Percentiles rank a stretch among this genome's conserved stretches.
phyloP scores from a whole-genome alignment of 768 basidiomycete genomes.

The Russula earlei region DNA sequence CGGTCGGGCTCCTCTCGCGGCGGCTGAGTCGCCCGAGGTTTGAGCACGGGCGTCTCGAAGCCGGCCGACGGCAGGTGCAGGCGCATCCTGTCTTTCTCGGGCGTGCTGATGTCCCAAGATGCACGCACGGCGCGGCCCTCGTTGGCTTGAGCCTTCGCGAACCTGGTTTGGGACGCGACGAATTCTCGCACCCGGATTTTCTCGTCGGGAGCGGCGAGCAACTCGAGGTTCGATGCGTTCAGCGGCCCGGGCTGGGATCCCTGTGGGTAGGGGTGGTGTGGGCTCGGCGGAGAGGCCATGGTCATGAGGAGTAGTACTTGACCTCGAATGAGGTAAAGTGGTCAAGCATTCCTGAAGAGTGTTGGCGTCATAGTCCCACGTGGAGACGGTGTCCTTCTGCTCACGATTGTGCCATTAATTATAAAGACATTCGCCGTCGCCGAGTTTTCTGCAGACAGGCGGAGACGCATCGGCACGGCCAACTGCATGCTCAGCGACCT shows the following conservation, averaged over 20 bases:
- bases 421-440: too few species aligned
- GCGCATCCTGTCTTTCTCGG: constrained; percentile 1
- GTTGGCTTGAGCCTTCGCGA: constrained; percentile 35
- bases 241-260: background rate
- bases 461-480: too few species aligned
- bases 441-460: too few species aligned
- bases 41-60: constrained; percentile 22
- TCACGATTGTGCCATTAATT: too few species aligned
- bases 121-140: constrained; percentile 28
- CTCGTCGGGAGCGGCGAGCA: constrained; percentile 31
- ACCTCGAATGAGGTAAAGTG: constrained; percentile 27
- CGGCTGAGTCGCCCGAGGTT: constrained; percentile 12
- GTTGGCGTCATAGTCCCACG: too few species aligned
- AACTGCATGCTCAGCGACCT: too few species aligned
- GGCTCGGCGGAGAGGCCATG: background rate
- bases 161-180: constrained; percentile 39
- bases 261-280: background rate
- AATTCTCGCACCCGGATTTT: constrained; percentile 37
- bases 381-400: too few species aligned
- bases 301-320: too few species aligned
- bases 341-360: too few species aligned
- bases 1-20: background rate
- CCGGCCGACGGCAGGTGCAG: constrained; percentile 5
- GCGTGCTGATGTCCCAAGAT: constrained; percentile 18
- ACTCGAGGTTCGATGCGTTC: constrained; percentile 2